Evolutionary conservation across 2,329 filamentous ascomycete genomes (phyloP), one percentile per base, ranked within the genome.

Genomic region (Claviceps spartinae): DNA sequence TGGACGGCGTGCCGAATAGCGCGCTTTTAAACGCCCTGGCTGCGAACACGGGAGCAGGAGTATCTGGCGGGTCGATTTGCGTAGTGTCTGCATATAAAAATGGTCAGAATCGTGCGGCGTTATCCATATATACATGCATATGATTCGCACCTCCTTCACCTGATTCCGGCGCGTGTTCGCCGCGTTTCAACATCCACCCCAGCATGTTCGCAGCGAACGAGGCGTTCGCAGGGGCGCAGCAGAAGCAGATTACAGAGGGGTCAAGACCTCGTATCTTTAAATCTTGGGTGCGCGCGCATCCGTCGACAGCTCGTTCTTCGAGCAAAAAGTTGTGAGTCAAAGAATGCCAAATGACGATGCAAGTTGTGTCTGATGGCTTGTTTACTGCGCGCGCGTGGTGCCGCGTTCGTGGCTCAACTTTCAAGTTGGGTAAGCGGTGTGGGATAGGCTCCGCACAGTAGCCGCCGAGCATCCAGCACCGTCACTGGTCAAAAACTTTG

Each of bases 31-130:
- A 70, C 5, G 81, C 81, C 54, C 81, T 75, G 40, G 81, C 81
- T 2, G 81, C 81, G 61, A 85, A 85, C 0, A 84, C 75, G 2
- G 81, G 81, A 0, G 79, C 81, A 6, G 81, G 81, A 16, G 81
- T 85, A 58, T 84, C 81, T 41, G 81, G 80, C 36, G 71, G 70
- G 16, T 84, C 80, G 42, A 76, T 58, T 55, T 75, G 73, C 0
- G 72, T 72, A 2, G 60, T 71, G 46, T 73, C 69, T 72, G 48
- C 20, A 13, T 18, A 14, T 24, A 9, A 11, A 13, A 40, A 40
- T 13, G 26, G 40, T 48, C 43, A 51, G 38, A 6, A 37, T 8
- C 11, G 11, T 44, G 5, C 30, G 5, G 40, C 8, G 26, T 26
- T 30, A 18, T 30, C 36, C 41, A 14, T 42, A 6, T 8, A 47